Percentiles rank a stretch among this genome's conserved stretches.
Conservation (phyloP, 352 stramenopile genomes). For the Globisporangium abappressorium region DNA sequence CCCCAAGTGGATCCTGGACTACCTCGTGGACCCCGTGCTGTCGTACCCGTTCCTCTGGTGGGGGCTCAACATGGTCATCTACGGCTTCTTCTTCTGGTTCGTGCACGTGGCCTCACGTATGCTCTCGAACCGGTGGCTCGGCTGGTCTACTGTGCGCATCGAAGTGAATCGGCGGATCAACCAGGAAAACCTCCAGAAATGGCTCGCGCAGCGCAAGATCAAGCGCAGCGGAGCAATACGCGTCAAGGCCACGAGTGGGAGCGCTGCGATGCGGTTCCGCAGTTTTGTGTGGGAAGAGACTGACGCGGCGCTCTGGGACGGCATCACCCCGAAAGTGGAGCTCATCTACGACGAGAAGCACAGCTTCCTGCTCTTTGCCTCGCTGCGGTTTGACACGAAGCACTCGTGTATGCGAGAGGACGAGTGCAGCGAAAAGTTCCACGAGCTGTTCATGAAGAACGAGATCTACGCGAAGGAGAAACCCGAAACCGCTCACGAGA, state of each 20-base stretch:
- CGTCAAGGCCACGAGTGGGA: conserved; percentile 55
- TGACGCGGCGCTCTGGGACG: conserved; percentile 82
- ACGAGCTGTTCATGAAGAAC: conserved; percentile 37
- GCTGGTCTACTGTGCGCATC: conserved; percentile 84
- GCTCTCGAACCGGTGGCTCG: conserved; percentile 64
- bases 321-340: conserved; percentile 76
- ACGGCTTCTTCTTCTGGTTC: conserved; percentile 47
- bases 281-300: conserved; percentile 89
- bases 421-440: conserved; percentile 39
- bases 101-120: conserved; percentile 46
- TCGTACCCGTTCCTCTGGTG: conserved; percentile 81
- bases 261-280: conserved; percentile 73
- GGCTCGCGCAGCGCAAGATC: conserved; percentile 28
- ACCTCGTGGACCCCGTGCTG: conserved; percentile 45
- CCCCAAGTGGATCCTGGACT: conserved; percentile 56
- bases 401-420: conserved; percentile 33
- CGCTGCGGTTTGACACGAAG: conserved; percentile 52
- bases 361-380: conserved; percentile 55
- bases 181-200: conserved; percentile 24
- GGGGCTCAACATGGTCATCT: conserved; percentile 86
- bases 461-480: conserved; percentile 8
- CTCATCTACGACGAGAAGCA: conserved; percentile 63
- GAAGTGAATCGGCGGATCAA: conserved; percentile 53
- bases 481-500: background rate
- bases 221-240: conserved; percentile 23